phyloP scores from a whole-genome alignment of 192 early-diverging fungal species.

The Gigaspora rosea region DNA sequence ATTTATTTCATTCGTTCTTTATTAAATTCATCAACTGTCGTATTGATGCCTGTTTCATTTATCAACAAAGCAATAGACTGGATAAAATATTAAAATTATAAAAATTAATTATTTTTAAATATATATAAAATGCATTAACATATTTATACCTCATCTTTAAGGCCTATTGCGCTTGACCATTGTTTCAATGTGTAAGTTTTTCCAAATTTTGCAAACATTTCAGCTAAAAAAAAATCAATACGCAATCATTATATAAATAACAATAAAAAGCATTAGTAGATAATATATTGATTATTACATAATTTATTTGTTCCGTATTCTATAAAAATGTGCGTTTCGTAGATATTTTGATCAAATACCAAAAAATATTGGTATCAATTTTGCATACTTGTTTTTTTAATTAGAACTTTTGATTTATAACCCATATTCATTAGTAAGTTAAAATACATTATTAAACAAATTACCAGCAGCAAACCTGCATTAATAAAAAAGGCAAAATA shows the following conservation, averaged over 20 bases:
- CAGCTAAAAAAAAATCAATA: constrained; percentile 37
- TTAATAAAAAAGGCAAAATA: not conserved
- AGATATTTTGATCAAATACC: too few relatives aligned
- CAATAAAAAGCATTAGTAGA: not conserved
- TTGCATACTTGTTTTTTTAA: too few relatives aligned
- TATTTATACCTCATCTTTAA: constrained; percentile 50
- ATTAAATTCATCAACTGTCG: constrained; percentile 83
- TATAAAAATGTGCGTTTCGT: not conserved
- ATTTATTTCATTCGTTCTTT: constrained; percentile 58
- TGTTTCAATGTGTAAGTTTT: constrained; percentile 64
- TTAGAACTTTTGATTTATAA: not conserved
- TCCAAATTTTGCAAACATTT: constrained; percentile 77
- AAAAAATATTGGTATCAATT: too few relatives aligned
- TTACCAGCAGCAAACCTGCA: not conserved
- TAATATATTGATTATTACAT: not conserved
- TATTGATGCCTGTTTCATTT: constrained; percentile 61
- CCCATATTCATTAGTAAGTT: not conserved
- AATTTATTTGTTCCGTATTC: not conserved
- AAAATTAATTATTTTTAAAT: not conserved
- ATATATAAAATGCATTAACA: not conserved
- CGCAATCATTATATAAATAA: not conserved
- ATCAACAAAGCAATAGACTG: constrained; percentile 68
- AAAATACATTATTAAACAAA: not conserved
- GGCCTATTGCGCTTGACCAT: constrained; percentile 77
- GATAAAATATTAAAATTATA: not conserved